Conservation (phyloP, 106 monocot genomes). For the Vanilla planifolia region DNA sequence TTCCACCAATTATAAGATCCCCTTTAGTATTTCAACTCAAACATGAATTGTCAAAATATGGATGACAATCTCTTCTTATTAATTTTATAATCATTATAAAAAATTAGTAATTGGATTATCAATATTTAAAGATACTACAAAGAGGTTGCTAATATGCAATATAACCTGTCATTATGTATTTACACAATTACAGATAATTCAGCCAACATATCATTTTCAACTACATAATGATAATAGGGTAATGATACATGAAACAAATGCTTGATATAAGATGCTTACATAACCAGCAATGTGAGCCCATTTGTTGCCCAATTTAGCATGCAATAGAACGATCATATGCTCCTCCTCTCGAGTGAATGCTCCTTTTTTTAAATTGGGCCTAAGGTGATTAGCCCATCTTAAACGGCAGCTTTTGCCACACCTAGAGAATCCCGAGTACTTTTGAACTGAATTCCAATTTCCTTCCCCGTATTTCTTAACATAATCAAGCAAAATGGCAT, state of each 20-base stretch:
- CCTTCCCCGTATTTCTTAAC: slow-evolving; percentile 44
- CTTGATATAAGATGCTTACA: slow-evolving; percentile 10
- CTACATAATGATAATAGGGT: not conserved
- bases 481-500: slow-evolving; percentile 40
- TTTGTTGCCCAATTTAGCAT: slow-evolving; percentile 41
- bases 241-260: not conserved
- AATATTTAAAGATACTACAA: not conserved
- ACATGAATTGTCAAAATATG: too few relatives aligned
- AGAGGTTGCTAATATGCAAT: not conserved
- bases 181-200: not conserved
- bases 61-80: too few relatives aligned
- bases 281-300: slow-evolving; percentile 50
- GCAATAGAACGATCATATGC: slow-evolving; percentile 23
- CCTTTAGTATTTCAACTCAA: too few relatives aligned
- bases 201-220: not conserved
- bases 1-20: too few relatives aligned
- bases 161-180: not conserved
- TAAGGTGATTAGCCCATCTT: slow-evolving; percentile 55
- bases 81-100: too few relatives aligned
- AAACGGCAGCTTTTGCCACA: slow-evolving; percentile 53
- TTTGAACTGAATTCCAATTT: slow-evolving; percentile 49
- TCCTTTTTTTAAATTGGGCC: slow-evolving; percentile 39
- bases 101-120: too few relatives aligned
- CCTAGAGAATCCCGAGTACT: slow-evolving; percentile 28
- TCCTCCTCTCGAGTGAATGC: slow-evolving; percentile 41